Conservation (phyloP, 148 eudicot genomes). For the Vaccinium vitisidaea region DNA sequence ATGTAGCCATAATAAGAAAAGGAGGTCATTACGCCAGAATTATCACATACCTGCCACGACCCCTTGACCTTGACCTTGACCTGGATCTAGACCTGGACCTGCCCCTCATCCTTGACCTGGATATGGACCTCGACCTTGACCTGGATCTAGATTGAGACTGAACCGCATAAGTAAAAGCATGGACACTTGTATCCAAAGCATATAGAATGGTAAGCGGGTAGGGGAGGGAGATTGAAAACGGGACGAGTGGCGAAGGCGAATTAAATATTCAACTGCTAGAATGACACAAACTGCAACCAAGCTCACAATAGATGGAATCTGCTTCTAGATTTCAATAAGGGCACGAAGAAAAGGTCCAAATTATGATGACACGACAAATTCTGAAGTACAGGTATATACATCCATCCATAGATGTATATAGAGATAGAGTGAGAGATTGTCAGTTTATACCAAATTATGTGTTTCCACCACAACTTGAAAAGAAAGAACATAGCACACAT, state of each 20-base stretch:
- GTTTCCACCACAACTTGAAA: not conserved
- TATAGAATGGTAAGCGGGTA: not conserved
- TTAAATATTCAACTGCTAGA: not conserved
- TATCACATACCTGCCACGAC: constrained; percentile 61
- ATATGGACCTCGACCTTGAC: constrained; percentile 28
- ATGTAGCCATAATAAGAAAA: not conserved
- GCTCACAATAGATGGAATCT: not conserved
- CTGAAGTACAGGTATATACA: not conserved
- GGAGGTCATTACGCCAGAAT: not conserved
- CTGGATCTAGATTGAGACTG: constrained; percentile 52
- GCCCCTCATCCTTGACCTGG: constrained; percentile 25
- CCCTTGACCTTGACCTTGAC: constrained; percentile 46
- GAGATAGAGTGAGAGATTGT: not conserved
- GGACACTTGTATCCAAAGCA: constrained; percentile 14
- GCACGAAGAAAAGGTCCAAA: not conserved
- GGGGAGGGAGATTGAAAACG: not conserved
- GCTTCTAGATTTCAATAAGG: not conserved
- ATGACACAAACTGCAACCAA: not conserved
- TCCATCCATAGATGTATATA: not conserved
- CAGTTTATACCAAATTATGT: not conserved
- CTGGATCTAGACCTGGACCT: constrained; percentile 52
- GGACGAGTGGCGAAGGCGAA: not conserved
- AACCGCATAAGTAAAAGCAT: constrained; percentile 39
- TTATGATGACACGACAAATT: not conserved
- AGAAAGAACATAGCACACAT: not conserved